These are phyloP conservation scores for Fusarium sp. DNA, from an alignment of 2,329 filamentous ascomycete species.

Conservation along the genomic window DNA sequence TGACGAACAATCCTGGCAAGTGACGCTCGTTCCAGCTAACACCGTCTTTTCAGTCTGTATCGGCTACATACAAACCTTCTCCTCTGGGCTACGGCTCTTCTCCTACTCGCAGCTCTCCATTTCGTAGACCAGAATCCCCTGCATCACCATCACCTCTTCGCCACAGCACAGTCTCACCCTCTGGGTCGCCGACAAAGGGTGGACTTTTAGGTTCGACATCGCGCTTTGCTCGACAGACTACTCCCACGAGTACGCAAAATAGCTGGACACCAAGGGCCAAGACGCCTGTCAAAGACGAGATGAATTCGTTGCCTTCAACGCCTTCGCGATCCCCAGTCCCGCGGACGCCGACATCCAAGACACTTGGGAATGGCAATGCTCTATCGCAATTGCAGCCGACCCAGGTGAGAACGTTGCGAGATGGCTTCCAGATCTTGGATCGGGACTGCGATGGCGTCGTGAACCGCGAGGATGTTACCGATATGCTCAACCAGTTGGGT, in stretches of 20 bases:
- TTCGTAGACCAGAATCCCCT: conserved; percentile 69
- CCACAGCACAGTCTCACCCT: conserved; percentile 65
- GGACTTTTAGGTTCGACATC: conserved; percentile 43
- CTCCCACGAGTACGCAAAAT: conserved; percentile 46
- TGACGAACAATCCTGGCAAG: conserved; percentile 40
- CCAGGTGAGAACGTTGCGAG: conserved; percentile 86
- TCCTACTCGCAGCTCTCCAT: conserved; percentile 67
- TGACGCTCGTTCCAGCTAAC: conserved; percentile 42
- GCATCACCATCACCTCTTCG: conserved; percentile 72
- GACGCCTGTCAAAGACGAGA: conserved; percentile 35
- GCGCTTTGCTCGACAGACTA: conserved; percentile 53
- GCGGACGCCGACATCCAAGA: conserved; percentile 47
- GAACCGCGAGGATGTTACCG: conserved; percentile 81
- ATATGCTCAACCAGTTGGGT: conserved; percentile 89
- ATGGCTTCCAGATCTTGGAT: conserved; percentile 94
- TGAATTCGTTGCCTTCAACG: conserved; percentile 31
- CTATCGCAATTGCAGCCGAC: conserved; percentile 79
- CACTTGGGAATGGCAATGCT: conserved; percentile 59
- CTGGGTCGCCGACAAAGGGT: conserved; percentile 66
- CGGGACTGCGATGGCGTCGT: conserved; percentile 86
- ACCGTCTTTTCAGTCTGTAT: conserved; percentile 58
- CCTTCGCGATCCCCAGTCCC: conserved; percentile 49
- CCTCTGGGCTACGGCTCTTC: conserved; percentile 76
- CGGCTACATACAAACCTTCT: conserved; percentile 72
- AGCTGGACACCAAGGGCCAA: conserved; percentile 52